These are phyloP conservation scores for Plantago coronopus DNA, from an alignment of 305 asterid species.

Conservation along the genomic window DNA sequence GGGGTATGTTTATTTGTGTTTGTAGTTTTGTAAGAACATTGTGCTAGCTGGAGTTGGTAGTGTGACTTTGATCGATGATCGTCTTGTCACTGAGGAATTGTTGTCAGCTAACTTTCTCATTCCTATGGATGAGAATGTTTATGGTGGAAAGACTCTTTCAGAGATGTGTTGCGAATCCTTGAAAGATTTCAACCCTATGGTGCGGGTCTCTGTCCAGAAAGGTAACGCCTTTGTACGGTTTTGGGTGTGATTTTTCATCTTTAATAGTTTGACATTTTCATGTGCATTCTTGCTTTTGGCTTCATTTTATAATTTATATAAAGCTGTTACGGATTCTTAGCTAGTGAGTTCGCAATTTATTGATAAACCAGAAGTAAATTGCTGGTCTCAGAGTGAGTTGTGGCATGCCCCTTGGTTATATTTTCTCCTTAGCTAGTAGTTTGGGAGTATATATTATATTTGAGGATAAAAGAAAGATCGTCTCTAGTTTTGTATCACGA, in stretches of 20 bases:
- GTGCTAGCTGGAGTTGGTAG: constrained; percentile 98
- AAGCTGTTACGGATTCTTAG: neutral
- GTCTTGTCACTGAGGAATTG: constrained; percentile 57
- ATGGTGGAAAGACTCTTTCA: constrained; percentile 62
- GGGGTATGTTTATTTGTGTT: neutral
- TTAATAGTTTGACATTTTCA: too few species aligned
- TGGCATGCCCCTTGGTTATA: too few species aligned
- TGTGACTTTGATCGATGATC: constrained; percentile 80
- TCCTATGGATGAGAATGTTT: constrained; percentile 45
- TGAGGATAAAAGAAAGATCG: too few species aligned
- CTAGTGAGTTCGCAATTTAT: neutral
- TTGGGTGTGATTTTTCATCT: too few species aligned
- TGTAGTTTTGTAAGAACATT: constrained; percentile 95
- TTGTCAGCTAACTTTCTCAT: constrained; percentile 73
- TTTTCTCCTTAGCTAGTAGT: too few species aligned
- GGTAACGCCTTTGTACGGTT: constrained; percentile 25
- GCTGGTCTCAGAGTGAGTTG: too few species aligned
- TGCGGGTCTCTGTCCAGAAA: constrained; percentile 60
- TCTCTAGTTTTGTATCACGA: too few species aligned
- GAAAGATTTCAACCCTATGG: constrained; percentile 83
- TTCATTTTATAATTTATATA: neutral
- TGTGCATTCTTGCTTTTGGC: too few species aligned
- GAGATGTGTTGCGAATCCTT: constrained; percentile 70
- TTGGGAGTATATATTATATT: too few species aligned
- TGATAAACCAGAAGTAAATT: too few species aligned